Conservation (phyloP, 2,329 filamentous ascomycete species). For the Ceratocystis eucalypticola region DNA sequence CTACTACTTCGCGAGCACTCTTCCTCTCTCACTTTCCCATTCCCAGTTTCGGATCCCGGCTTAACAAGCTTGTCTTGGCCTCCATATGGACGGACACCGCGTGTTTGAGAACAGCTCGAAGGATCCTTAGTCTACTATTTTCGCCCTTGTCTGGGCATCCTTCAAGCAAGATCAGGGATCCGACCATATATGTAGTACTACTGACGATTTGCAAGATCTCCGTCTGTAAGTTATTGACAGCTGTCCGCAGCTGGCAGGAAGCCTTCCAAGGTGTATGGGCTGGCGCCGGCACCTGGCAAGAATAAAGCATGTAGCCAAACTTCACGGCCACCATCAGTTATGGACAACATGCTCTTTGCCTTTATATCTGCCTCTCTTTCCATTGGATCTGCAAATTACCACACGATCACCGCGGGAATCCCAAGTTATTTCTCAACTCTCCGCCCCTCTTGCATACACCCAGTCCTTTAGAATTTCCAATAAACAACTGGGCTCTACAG, state of each 20-base stretch:
- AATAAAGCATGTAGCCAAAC: too few relatives aligned
- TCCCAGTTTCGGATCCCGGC: background rate
- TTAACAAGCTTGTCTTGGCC: background rate
- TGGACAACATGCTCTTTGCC: background rate
- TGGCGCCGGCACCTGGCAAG: too few relatives aligned
- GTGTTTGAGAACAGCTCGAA: constrained; percentile 1
- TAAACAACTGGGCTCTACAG: background rate
- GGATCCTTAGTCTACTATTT: constrained; percentile 3
- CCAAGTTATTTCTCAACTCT: background rate
- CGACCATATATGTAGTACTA: too few relatives aligned
- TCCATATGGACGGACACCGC: background rate
- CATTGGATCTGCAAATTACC: background rate
- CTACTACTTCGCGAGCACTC: background rate
- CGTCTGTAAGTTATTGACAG: background rate
- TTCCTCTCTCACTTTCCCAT: background rate
- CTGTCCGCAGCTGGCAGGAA: background rate
- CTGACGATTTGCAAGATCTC: background rate
- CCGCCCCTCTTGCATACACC: background rate
- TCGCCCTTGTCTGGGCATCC: background rate
- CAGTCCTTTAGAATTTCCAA: background rate
- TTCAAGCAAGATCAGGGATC: background rate
- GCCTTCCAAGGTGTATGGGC: too few relatives aligned
- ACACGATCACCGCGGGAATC: background rate
- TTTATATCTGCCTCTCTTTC: background rate
- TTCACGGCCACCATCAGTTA: background rate